Base-by-base conservation (phyloP, 192 early-diverging fungal genomes). In the Backusella mclennaniae region DNA sequence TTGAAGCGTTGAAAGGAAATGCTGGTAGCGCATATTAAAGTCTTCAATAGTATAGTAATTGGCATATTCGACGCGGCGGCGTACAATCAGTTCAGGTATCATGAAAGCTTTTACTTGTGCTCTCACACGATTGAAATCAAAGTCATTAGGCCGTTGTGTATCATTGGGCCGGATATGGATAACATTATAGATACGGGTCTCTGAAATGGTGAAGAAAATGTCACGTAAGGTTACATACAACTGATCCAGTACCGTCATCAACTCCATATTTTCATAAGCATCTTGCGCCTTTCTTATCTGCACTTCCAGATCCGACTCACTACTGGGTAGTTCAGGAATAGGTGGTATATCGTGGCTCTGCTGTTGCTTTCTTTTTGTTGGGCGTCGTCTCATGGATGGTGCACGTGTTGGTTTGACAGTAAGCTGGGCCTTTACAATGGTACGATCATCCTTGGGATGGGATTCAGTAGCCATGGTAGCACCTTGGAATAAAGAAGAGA, bases 161-260 rank as follows among this genome's bases (percentile, higher is more conserved):
- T 90, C 89, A 71, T 93, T 91, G 6, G 95, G 90, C 35, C 90
- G 82, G 21, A 97, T 83, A 84, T 97, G 97, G 72, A 94, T 84
- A 8, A 98, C 86, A 39, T 92, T 86, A 94, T 96, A 99, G 6
- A 91, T 81, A 44, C 88, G 87, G 38, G 96, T 96, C 66, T 92
- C 88, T 23, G 85, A 79, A 66, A 96, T 87, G 0, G 97, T 93
- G 6, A 92, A 87, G 36, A 93, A 82, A 73, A 98, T 83, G 73
- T 97, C 94, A 39, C 93, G 88, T 0, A 96, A 79, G 2, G 93
- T 91, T n/a, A 78, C 79, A 83, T 88, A 87, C 8, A 90, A 84
- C 66, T 90, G 90, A 71, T 90, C 84, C 8, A 84, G 52, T 15
- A 89, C 87, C 1, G 88, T 88, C 23, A 82, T 78, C 26, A 87